phyloP scores from a whole-genome alignment of 2,329 filamentous ascomycete genomes.

The Tolypocladium endophyticum region DNA sequence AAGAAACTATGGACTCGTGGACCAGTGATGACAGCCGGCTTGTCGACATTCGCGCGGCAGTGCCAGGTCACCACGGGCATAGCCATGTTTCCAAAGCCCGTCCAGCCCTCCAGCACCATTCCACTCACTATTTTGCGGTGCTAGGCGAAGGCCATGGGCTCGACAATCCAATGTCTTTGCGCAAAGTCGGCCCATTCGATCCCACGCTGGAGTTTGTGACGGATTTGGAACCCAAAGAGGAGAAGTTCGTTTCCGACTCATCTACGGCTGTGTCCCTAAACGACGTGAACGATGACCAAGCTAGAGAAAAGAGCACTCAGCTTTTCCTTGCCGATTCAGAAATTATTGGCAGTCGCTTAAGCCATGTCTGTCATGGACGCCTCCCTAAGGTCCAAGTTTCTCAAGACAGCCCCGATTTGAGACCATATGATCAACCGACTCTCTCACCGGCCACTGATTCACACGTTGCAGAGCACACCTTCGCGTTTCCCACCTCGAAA shows the following conservation, averaged over 20 bases:
- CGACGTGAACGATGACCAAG: neutral
- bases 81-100: slow-evolving; percentile 14
- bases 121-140: slow-evolving; percentile 2
- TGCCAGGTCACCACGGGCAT: slow-evolving; percentile 9
- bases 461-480: neutral
- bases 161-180: slow-evolving; percentile 1
- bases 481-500: slow-evolving; percentile 2
- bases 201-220: neutral
- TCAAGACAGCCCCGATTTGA: neutral
- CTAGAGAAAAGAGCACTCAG: neutral
- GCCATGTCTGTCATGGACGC: neutral
- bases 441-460: neutral
- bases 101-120: slow-evolving; percentile 11
- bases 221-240: neutral
- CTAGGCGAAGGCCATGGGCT: slow-evolving; percentile 1
- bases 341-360: neutral
- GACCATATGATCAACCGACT: neutral
- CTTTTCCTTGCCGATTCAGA: neutral
- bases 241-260: slow-evolving; percentile 2
- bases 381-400: neutral
- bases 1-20: neutral
- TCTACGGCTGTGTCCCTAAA: slow-evolving; percentile 2
- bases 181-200: slow-evolving; percentile 10
- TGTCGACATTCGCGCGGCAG: neutral
- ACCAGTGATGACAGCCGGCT: neutral